phyloP scores from a whole-genome alignment of 805 yeast species.

The Yarrowia sp. region DNA sequence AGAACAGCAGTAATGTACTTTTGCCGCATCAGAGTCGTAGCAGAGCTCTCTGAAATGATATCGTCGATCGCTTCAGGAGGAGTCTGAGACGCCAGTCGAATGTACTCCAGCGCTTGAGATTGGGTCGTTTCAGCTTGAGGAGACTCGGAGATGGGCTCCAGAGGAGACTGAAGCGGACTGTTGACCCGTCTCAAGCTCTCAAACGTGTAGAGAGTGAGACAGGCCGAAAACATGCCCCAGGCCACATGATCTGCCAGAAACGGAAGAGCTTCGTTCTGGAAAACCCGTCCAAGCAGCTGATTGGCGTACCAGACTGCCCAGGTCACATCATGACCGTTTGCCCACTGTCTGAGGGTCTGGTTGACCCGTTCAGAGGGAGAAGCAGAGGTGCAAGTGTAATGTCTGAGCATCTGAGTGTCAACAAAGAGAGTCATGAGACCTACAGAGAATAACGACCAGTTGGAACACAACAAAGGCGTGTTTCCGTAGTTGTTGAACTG shows the following conservation, averaged over 20 bases:
- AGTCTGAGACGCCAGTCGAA: conserved; percentile 13
- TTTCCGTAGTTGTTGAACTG: conserved; percentile 32
- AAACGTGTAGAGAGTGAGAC: conserved; percentile 37
- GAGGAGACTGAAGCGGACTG: neutral
- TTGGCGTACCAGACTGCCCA: conserved; percentile 37
- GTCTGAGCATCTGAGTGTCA: conserved; percentile 34
- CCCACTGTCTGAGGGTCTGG: conserved; percentile 34
- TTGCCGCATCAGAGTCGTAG: neutral
- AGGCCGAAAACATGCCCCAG: conserved; percentile 37
- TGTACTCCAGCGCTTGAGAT: conserved; percentile 21
- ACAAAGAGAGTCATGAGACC: conserved; percentile 35
- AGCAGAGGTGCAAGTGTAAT: conserved; percentile 31
- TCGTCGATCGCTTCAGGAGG: conserved; percentile 21
- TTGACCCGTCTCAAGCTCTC: conserved; percentile 28
- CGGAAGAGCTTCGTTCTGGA: conserved; percentile 32
- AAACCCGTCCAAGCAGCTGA: conserved; percentile 34
- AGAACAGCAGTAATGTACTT: conserved; percentile 3
- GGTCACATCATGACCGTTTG: conserved; percentile 34
- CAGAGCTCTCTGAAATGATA: neutral
- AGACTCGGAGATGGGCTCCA: conserved; percentile 22
- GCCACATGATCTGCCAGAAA: conserved; percentile 36
- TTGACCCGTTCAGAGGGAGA: conserved; percentile 25
- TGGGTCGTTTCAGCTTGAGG: neutral
- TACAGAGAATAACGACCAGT: conserved; percentile 36
- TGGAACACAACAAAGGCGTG: conserved; percentile 34